Base-by-base conservation (phyloP, 2,329 filamentous ascomycete species). In the Fulvia fulva region DNA sequence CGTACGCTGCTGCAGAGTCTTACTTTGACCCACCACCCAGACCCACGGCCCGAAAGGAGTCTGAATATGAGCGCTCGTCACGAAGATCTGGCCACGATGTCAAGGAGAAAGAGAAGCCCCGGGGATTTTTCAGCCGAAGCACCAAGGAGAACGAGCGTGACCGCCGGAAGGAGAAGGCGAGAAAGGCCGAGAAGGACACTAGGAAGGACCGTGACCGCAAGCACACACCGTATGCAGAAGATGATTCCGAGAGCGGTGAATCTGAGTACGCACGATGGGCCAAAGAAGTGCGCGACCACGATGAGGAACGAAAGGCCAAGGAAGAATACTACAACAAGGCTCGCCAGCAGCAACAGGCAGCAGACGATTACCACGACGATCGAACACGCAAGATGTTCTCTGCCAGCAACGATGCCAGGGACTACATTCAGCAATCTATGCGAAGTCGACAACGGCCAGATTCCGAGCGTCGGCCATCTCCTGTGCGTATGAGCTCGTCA, bases 121-220 rank as follows among this genome's bases (percentile, higher is more conserved):
- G 56, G 44, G 41, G 46, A 19, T 58, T 49, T 46, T 53, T 45
- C 8, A 50, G 23, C 14, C 43, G 51, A 8, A 54, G 56, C 12
- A 55, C 50, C n/a, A 68, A 68, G 55, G 70, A 72, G 23, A 67
- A 61, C 28, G 76, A 78, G 60, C 70, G 74, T 28, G 66, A 71
- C 11, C 68, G 71, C 11, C 69, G 75, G 41, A 71, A 70, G 41
- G 76, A 79, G 51, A 70, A 71, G 60, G 72, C 70, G 58, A 72
- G 74, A 63, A 68, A 69, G 47, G 69, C 70, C 52, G 74, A 77
- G 47, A 71, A 71, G 58, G 77, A 78, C 34, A 68, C 71, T 8
- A 71, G 71, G 46, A 68, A 69, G 56, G 75, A 77, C 8, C 71
- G 74, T 51, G 73, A 73, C 11, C 62, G 62, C 30, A 76, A 74